phyloP scores from a whole-genome alignment of 2,329 filamentous ascomycete species.

The Penicillium fuscoglaucum region DNA sequence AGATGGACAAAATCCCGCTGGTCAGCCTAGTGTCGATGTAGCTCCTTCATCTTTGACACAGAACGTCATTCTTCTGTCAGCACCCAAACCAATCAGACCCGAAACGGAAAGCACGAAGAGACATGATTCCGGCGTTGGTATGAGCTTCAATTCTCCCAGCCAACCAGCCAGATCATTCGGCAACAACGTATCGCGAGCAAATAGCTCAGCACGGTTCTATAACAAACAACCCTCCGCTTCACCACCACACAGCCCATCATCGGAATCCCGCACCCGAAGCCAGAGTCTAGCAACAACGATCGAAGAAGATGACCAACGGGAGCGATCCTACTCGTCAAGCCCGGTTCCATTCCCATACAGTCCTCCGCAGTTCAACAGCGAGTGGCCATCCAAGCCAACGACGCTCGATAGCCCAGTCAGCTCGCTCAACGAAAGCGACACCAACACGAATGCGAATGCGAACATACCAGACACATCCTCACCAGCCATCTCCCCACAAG shows the following conservation, averaged over 20 bases:
- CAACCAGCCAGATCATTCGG: neutral
- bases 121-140: conserved; percentile 18
- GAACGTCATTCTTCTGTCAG: conserved; percentile 6
- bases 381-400: conserved; percentile 3
- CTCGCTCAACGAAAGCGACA: conserved; percentile 2
- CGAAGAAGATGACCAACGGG: conserved; percentile 1
- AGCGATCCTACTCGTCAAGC: conserved; percentile 15
- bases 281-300: conserved; percentile 13
- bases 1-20: neutral
- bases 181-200: conserved; percentile 3
- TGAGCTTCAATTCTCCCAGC: conserved; percentile 2
- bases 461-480: neutral
- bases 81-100: conserved; percentile 3
- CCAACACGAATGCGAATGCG: neutral
- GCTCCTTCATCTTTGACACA: conserved; percentile 5
- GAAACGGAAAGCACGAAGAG: conserved; percentile 5
- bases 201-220: conserved; percentile 20
- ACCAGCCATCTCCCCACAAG: neutral
- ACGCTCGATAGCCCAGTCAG: neutral
- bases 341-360: conserved; percentile 22
- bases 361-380: conserved; percentile 14
- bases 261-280: conserved; percentile 1
- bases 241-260: conserved; percentile 4
- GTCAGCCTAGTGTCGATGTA: neutral
- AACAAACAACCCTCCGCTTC: conserved; percentile 11